Evolutionary conservation across 2,329 filamentous ascomycete species (phyloP), one percentile per base, ranked within the genome.

Genomic region (Hypoxylon sp.): DNA sequence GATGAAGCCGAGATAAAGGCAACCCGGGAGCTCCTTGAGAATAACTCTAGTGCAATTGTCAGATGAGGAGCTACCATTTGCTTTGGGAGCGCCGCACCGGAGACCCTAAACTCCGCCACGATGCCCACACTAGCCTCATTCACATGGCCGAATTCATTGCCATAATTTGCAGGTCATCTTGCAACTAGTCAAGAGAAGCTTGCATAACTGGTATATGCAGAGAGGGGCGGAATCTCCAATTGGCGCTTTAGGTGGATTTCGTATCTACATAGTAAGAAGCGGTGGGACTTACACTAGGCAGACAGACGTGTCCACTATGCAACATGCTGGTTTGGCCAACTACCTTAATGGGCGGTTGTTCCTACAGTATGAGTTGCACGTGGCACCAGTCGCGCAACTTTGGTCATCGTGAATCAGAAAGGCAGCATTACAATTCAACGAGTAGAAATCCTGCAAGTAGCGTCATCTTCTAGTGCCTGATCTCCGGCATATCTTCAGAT

Each of bases 1-100:
- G 87, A 90, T 62, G 82, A 86, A 73, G 85, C 86, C 2, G 92
- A 96, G 76, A 80, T 96, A 53, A 85, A 87, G 71, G 92, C 92
- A 11, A 91, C 90, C 51, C 85, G 87, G 72, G 88, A 89, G 70
- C 81, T 94, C 63, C 79, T 94, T 37, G 84, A 87, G 61, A 82
- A 84, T 65, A 85, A 87, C 67, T 78, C 81, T 37, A 73, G 78
- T 23, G 71, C 78, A 43, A 75, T 82, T 47, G 77, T 83, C 63
- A 81, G 84, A 74, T 88, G 76, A 82, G 50, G 63, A 66, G 59
- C 52, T 74, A 70, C 65, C 65, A 55, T 70, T 61, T 25, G 21
- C 48, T 34, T 55, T 47, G 37, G 34, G 34, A 64, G 29, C 23
- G 25, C 57, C 34, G 37, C 61, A 32, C 53, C 19, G 48, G 23